phyloP scores from a whole-genome alignment of 495 filamentous ascomycete genomes.

The Podospora tetraspora region DNA sequence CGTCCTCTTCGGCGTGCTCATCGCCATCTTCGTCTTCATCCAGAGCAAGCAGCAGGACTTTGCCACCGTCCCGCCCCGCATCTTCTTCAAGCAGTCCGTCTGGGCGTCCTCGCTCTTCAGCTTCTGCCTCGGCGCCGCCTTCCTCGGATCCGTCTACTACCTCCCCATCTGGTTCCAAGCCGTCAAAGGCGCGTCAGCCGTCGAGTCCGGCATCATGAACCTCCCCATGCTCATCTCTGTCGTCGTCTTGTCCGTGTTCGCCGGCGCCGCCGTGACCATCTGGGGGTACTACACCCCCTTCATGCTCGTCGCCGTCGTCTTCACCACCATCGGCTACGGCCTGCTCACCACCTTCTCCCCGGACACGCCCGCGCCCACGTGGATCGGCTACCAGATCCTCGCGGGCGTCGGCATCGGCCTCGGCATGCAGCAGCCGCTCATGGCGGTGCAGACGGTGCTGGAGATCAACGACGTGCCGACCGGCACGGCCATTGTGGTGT shows the following conservation, averaged over 20 bases:
- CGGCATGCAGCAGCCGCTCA: constrained; percentile 62
- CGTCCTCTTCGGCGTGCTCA: constrained; percentile 63
- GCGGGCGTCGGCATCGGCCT: constrained; percentile 65
- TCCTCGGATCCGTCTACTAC: constrained; percentile 66
- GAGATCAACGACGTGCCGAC: constrained; percentile 56
- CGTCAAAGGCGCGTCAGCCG: constrained; percentile 63
- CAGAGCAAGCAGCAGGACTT: constrained; percentile 59
- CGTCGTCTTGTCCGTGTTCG: constrained; percentile 55
- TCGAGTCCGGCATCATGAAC: constrained; percentile 69
- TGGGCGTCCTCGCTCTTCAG: constrained; percentile 49
- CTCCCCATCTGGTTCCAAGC: constrained; percentile 89
- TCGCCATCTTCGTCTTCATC: constrained; percentile 53
- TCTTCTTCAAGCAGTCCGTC: constrained; percentile 67
- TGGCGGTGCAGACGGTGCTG: constrained; percentile 65
- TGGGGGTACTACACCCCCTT: constrained; percentile 75
- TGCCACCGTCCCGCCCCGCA: constrained; percentile 66
- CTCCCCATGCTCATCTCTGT: constrained; percentile 65
- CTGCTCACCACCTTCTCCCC: constrained; percentile 59
- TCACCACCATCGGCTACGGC: constrained; percentile 63
- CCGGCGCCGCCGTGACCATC: constrained; percentile 55
- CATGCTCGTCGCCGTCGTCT: constrained; percentile 55
- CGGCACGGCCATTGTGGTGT: constrained; percentile 62
- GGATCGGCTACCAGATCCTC: constrained; percentile 76
- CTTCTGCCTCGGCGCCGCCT: constrained; percentile 54
- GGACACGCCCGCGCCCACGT: constrained; percentile 44